Evolutionary conservation across 305 asterid genomes (phyloP).

Genomic region (Fraxinus velutina): DNA sequence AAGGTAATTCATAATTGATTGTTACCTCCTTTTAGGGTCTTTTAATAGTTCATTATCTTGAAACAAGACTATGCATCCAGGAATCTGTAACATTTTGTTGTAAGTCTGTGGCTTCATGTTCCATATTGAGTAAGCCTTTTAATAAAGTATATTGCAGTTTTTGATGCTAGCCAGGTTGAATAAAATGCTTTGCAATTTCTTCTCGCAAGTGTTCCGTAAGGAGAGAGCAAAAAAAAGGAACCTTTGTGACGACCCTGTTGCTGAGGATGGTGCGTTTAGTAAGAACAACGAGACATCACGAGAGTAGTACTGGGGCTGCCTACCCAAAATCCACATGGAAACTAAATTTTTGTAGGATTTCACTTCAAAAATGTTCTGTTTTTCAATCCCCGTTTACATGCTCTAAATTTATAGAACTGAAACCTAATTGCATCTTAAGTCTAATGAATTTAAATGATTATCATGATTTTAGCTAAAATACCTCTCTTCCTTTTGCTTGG

Average conservation of each 20-base stretch:
- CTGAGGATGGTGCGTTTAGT: neutral
- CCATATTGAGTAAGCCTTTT: neutral
- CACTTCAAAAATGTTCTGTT: neutral
- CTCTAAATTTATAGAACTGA: neutral
- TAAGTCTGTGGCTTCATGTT: neutral
- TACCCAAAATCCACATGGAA: neutral
- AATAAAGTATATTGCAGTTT: neutral
- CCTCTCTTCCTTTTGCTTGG: neutral
- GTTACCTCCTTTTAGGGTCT: neutral
- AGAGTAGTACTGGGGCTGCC: neutral
- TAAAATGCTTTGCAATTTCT: neutral
- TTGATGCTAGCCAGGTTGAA: neutral
- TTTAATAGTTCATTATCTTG: neutral
- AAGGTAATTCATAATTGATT: neutral
- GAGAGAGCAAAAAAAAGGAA: neutral
- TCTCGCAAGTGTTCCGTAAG: neutral
- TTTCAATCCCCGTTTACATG: neutral
- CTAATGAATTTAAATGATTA: neutral
- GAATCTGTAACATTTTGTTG: neutral
- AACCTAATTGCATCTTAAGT: neutral
- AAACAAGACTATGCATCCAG: neutral
- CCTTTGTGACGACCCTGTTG: neutral
- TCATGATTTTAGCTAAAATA: neutral
- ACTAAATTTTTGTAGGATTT: neutral
- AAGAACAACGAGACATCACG: neutral